Evolutionary conservation across 2,329 filamentous ascomycete genomes (phyloP).

Genomic region (Ceratocystis cacaofunesta): DNA sequence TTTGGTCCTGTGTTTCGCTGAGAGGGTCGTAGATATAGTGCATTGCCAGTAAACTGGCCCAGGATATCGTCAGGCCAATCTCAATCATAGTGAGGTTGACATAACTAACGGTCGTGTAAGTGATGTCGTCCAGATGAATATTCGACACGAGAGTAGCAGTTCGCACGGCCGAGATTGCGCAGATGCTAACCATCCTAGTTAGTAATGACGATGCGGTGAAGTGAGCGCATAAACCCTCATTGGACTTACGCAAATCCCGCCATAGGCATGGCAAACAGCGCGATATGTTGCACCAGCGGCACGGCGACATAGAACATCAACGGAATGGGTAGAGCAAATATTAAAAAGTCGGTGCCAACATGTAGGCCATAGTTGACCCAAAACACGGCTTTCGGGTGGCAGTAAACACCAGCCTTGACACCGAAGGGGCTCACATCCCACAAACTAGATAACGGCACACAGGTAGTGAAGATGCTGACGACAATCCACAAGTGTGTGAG

Average conservation of each 20-base stretch:
- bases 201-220: neutral
- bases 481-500: slow-evolving; percentile 20
- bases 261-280: slow-evolving; percentile 20
- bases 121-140: slow-evolving; percentile 10
- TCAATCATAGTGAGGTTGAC: slow-evolving; percentile 16
- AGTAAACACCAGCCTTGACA: slow-evolving; percentile 7
- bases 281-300: slow-evolving; percentile 20
- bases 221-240: too few relatives aligned
- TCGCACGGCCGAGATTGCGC: slow-evolving; percentile 25
- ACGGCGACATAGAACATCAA: slow-evolving; percentile 22
- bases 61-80: slow-evolving; percentile 12
- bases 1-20: slow-evolving; percentile 13
- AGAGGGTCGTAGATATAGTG: slow-evolving; percentile 14
- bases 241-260: slow-evolving; percentile 21
- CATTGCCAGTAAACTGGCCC: slow-evolving; percentile 8
- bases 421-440: slow-evolving; percentile 15
- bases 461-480: slow-evolving; percentile 19
- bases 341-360: slow-evolving; percentile 21
- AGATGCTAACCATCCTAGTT: slow-evolving; percentile 22
- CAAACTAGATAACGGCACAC: slow-evolving; percentile 18
- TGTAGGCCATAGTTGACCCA: slow-evolving; percentile 22
- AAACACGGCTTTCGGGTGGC: slow-evolving; percentile 20
- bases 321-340: slow-evolving; percentile 22
- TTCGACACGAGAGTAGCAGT: slow-evolving; percentile 5
- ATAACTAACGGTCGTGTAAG: slow-evolving; percentile 13